A percentile compares a stretch with the other conserved stretches of the same genome.
Conservation (phyloP, 495 filamentous ascomycete species). For the Penicillium riverlandense region DNA sequence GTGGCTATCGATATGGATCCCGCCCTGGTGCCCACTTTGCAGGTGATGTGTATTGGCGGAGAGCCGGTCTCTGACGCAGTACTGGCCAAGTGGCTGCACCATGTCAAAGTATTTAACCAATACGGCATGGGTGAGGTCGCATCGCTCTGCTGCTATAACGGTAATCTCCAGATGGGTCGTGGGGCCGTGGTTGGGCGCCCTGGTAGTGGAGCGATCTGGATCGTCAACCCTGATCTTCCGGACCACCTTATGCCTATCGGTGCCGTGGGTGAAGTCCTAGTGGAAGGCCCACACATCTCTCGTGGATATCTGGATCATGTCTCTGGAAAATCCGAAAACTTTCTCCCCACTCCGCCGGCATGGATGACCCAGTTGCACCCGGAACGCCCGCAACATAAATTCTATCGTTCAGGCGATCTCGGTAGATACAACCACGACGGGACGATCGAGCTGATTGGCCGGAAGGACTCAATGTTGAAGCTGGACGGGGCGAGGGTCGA, state of each 20-base stretch:
- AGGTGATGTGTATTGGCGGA: constrained; percentile 32
- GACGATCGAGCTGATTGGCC: constrained; percentile 65
- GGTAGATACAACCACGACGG: constrained; percentile 65
- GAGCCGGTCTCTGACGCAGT: constrained; percentile 38
- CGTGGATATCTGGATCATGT: constrained; percentile 43
- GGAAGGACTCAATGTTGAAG: constrained; percentile 76
- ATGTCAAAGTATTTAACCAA: constrained; percentile 40
- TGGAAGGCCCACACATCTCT: constrained; percentile 51
- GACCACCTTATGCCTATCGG: constrained; percentile 46
- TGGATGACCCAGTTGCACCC: constrained; percentile 11
- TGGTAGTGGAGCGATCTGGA: constrained; percentile 35
- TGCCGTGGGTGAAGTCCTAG: constrained; percentile 46
- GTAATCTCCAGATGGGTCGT: constrained; percentile 4
- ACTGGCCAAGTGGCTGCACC: constrained; percentile 37
- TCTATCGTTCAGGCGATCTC: constrained; percentile 74
- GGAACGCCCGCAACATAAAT: constrained; percentile 2
- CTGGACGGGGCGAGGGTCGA: constrained; percentile 72
- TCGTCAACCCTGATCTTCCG: constrained; percentile 42
- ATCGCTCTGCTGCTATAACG: constrained; percentile 16
- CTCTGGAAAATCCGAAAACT: constrained; percentile 8
- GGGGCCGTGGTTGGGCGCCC: constrained; percentile 11
- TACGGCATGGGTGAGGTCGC: constrained; percentile 51
- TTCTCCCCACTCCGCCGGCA: constrained; percentile 4
- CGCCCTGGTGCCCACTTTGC: constrained; percentile 23
- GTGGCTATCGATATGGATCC: constrained; percentile 31